Percentiles rank a stretch among this genome's conserved stretches.
Conservation (phyloP, 495 filamentous ascomycete genomes). For the Aspergillus olivimuriae region DNA sequence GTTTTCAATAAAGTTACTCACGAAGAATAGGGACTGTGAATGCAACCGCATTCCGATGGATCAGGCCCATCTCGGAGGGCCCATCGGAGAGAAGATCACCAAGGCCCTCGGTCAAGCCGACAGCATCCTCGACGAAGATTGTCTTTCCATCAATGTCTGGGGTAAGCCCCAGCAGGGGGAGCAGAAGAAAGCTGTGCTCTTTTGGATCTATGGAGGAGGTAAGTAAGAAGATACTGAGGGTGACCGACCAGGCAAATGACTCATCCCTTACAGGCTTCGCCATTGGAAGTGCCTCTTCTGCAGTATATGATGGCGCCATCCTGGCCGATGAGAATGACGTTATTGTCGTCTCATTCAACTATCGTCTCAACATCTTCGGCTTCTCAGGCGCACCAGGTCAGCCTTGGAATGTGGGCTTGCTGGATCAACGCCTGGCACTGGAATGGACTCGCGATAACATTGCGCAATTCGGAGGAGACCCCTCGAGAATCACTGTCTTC, state of each 20-base stretch:
- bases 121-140: slow-evolving; percentile 26
- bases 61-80: slow-evolving; percentile 9
- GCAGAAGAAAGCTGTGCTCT: slow-evolving; percentile 23
- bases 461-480: slow-evolving; percentile 28
- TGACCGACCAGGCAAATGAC: slow-evolving; percentile 8
- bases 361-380: slow-evolving; percentile 28
- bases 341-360: slow-evolving; percentile 15
- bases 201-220: slow-evolving; percentile 27
- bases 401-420: slow-evolving; percentile 22
- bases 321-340: slow-evolving; percentile 13
- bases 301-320: slow-evolving; percentile 17
- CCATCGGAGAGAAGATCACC: slow-evolving; percentile 11
- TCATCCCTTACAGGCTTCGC: slow-evolving; percentile 17
- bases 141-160: slow-evolving; percentile 32
- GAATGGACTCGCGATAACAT: slow-evolving; percentile 30
- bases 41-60: slow-evolving; percentile 13
- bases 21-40: slow-evolving; percentile 5
- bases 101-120: slow-evolving; percentile 9
- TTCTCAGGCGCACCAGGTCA: slow-evolving; percentile 21
- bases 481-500: slow-evolving; percentile 23
- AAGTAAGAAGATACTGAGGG: neutral
- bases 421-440: slow-evolving; percentile 27
- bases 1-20: neutral
- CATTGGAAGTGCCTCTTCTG: slow-evolving; percentile 21
- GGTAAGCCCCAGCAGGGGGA: slow-evolving; percentile 25